Conservation (phyloP, 257 asterid species). For the Solanum appendiculatum region DNA sequence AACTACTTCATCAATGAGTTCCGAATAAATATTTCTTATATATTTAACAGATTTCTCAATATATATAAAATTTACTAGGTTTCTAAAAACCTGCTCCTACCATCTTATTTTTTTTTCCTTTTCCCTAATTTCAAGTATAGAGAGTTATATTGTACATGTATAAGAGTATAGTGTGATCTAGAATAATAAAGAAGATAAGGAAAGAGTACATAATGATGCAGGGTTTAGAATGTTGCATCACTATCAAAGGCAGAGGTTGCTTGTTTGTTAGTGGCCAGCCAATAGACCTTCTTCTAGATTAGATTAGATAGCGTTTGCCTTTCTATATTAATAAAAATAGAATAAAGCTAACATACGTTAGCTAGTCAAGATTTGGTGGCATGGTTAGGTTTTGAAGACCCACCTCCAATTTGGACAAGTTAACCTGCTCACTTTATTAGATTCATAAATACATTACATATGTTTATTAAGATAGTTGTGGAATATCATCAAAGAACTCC, state of each 20-base stretch:
- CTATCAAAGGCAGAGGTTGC: conserved; percentile 1
- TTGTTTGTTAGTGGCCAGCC: not conserved
- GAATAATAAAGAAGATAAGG: not conserved
- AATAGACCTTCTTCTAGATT: not conserved
- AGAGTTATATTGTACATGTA: not conserved
- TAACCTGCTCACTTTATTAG: not conserved
- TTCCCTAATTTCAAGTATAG: not conserved
- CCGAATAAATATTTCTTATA: not conserved
- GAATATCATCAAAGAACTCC: too few relatives aligned
- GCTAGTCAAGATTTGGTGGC: conserved; percentile 11
- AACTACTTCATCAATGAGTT: not conserved
- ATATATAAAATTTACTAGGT: too few relatives aligned
- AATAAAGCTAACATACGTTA: not conserved
- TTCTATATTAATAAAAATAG: not conserved
- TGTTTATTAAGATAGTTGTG: not conserved
- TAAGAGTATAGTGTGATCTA: not conserved
- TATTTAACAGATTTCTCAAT: too few relatives aligned
- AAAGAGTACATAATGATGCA: not conserved
- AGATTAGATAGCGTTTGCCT: not conserved
- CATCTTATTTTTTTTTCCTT: too few relatives aligned
- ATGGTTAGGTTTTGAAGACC: conserved; percentile 23
- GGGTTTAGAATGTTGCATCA: not conserved
- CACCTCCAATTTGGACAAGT: not conserved
- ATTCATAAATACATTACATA: not conserved
- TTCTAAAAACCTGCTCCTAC: too few relatives aligned